Base-by-base conservation (phyloP, 164 flowering plant species). In the Houttuynia cordata region DNA sequence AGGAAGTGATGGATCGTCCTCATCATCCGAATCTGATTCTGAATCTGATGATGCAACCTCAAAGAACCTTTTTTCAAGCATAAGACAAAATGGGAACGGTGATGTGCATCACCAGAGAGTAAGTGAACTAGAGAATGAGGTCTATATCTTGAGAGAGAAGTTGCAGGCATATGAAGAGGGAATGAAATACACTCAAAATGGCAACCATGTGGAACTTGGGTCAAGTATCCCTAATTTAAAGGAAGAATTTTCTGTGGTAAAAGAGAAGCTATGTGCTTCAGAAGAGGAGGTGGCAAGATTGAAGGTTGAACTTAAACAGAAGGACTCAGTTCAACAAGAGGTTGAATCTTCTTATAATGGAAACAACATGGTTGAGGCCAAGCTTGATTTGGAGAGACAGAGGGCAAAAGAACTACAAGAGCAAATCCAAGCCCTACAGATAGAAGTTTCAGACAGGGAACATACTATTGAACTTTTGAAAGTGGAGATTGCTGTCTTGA, bases 1-100 rank as follows among this genome's bases (percentile, higher is more conserved):
- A 70, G 85, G 76, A 51, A 84, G 78, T 15, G 83, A 81, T 51
- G 80, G 77, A 13, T 83, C 89, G 0, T 70, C 84, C 1, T 57
- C 76, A 21, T 77, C 81, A 9, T 64, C 73, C 20, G 68, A 64
- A 52, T 83, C 91, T 13, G 87, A 77, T 7, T 67, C 83, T 1
- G 90, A 82, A 17, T 82, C 85, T 24, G 92, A 83, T 69, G 82
- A 66, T 72, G 68, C 49, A 1, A 80, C 86, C 3, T 83, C 86
- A 0, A 75, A 78, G 30, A 76, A 79, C 62, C 82, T 75, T 57
- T 73, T 75, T 59, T 65, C 76, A 4, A 68, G 70, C 55, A 30
- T 60, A 34, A 60, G 24, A 0, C 73, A 59, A 23, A 78, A 74
- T 57, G 76, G 67, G 25, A 74, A 71, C 58, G 80, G 74, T 42